Evolutionary conservation across 345 rosid genomes (phyloP).

Genomic region (Hibiscus mutabilis): DNA sequence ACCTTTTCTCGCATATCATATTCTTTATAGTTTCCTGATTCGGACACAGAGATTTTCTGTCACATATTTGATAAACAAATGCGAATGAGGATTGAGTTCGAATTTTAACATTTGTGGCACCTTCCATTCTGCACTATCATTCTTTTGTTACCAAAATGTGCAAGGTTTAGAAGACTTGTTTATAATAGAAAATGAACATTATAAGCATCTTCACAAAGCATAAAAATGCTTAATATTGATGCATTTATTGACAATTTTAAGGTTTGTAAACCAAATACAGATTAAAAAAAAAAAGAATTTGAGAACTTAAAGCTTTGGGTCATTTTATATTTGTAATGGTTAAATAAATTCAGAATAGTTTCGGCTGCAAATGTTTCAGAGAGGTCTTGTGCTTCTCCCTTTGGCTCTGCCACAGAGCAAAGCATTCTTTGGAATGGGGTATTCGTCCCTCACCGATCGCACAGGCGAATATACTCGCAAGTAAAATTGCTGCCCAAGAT

Average conservation of each 20-base stretch:
- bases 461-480: slow-evolving; percentile 54
- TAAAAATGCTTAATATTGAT: not conserved
- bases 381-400: slow-evolving; percentile 18
- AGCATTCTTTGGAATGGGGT: slow-evolving; percentile 63
- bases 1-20: not conserved
- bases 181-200: too few relatives aligned
- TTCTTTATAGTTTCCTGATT: not conserved
- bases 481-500: slow-evolving; percentile 86
- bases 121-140: too few relatives aligned
- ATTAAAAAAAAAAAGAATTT: slow-evolving; percentile 17
- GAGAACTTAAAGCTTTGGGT: slow-evolving; percentile 15
- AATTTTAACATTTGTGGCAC: too few relatives aligned
- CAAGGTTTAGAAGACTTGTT: not conserved
- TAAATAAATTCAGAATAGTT: not conserved
- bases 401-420: slow-evolving; percentile 71
- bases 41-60: not conserved
- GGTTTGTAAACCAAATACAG: slow-evolving; percentile 4
- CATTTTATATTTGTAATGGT: not conserved
- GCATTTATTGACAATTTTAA: not conserved
- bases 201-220: not conserved
- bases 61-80: not conserved
- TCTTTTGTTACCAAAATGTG: too few relatives aligned
- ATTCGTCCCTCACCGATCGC: slow-evolving; percentile 63
- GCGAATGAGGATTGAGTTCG: not conserved
- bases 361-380: not conserved